These are phyloP conservation scores for Yarrowia galli DNA, from an alignment of 1,139 yeast genomes.

Conservation along the genomic window DNA sequence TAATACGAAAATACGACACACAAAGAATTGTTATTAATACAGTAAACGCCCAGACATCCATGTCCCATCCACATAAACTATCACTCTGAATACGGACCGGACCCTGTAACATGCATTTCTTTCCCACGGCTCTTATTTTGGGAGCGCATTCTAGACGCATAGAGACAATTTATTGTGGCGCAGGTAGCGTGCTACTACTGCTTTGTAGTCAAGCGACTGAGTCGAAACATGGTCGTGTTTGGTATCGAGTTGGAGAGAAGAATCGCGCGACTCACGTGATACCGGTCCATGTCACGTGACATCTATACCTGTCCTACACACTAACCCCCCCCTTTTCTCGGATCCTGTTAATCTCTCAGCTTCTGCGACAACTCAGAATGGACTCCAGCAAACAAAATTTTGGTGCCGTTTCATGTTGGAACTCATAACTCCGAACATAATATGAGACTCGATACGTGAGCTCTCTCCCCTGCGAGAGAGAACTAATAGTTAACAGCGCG, in stretches of 20 bases:
- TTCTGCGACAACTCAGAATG: background rate
- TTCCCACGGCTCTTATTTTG: background rate
- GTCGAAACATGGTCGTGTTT: too few relatives aligned
- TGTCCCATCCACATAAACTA: slow-evolving; percentile 8
- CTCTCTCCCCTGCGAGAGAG: too few relatives aligned
- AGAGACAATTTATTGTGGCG: background rate
- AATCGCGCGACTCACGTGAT: too few relatives aligned
- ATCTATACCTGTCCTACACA: too few relatives aligned
- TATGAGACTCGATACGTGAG: too few relatives aligned
- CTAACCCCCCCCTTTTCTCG: too few relatives aligned
- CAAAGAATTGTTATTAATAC: background rate
- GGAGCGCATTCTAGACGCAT: slow-evolving; percentile 10
- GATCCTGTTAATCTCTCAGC: too few relatives aligned
- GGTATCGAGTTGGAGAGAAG: too few relatives aligned
- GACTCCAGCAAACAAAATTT: background rate
- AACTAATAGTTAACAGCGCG: too few relatives aligned
- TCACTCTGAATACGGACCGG: slow-evolving; percentile 13
- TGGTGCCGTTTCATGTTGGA: background rate
- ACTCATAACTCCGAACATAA: too few relatives aligned
- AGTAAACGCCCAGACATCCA: slow-evolving; percentile 3
- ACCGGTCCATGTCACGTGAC: too few relatives aligned
- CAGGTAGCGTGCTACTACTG: background rate
- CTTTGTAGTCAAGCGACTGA: too few relatives aligned
- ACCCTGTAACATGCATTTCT: slow-evolving; percentile 9
- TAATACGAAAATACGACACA: background rate